phyloP scores from a whole-genome alignment of 2,329 filamentous ascomycete species.

The Drechslerella coelobrocha region DNA sequence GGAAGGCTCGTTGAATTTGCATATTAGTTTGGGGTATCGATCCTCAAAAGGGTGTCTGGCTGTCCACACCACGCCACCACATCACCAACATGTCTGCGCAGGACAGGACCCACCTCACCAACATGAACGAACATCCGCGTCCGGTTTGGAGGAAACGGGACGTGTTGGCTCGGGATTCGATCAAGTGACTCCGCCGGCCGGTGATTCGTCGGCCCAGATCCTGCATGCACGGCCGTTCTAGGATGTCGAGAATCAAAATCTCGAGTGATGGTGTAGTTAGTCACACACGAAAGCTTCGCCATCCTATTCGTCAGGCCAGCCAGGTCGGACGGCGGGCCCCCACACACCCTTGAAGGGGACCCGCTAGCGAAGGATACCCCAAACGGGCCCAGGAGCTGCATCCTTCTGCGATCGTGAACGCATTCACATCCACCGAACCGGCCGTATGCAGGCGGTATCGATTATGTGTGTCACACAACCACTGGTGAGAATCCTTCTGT shows the following conservation, averaged over 20 bases:
- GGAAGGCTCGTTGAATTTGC: no score
- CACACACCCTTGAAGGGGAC: slow-evolving; percentile 1
- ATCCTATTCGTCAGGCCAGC: slow-evolving; percentile 34
- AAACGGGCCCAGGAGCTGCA: background rate
- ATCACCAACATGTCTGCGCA: no score
- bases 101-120: no score
- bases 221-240: slow-evolving; percentile 19
- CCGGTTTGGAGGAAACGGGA: slow-evolving; percentile 10
- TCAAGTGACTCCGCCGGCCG: slow-evolving; percentile 28
- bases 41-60: no score
- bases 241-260: background rate
- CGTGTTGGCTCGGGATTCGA: slow-evolving; percentile 49
- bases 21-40: background rate
- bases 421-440: background rate
- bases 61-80: no score
- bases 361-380: slow-evolving; percentile 46
- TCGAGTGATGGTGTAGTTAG: slow-evolving; percentile 7
- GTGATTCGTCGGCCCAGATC: slow-evolving; percentile 13
- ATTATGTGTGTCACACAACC: slow-evolving; percentile 25
- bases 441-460: background rate
- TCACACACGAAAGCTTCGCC: slow-evolving; percentile 12
- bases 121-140: background rate
- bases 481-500: slow-evolving; percentile 18
- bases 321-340: slow-evolving; percentile 16
- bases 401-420: background rate